These are phyloP conservation scores for Phytophthora pinifolia DNA, from an alignment of 352 stramenopile genomes.

Conservation along the genomic window DNA sequence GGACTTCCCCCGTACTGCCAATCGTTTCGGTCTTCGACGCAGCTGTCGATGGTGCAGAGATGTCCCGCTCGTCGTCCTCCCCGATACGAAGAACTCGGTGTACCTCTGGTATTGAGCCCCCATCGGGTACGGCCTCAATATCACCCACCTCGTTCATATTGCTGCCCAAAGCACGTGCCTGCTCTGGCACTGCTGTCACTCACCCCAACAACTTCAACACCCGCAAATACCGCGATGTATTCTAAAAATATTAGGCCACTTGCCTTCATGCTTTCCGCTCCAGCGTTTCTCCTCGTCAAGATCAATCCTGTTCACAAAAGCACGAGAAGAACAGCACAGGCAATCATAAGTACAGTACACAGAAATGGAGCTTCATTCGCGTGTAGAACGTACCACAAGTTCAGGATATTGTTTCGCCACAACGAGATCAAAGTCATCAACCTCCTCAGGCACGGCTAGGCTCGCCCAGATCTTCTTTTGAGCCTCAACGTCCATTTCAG, in stretches of 20 bases:
- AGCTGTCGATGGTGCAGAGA: slow-evolving; percentile 23
- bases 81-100: background rate
- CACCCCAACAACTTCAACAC: slow-evolving; percentile 3
- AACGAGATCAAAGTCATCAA: slow-evolving; percentile 40
- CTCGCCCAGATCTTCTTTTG: slow-evolving; percentile 26
- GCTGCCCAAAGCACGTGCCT: slow-evolving; percentile 5
- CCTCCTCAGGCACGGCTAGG: slow-evolving; percentile 25
- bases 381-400: slow-evolving; percentile 38
- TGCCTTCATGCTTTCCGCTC: background rate
- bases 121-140: slow-evolving; percentile 9
- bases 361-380: too few relatives aligned
- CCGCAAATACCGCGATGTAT: slow-evolving; percentile 14
- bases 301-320: slow-evolving; percentile 28
- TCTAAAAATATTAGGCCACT: slow-evolving; percentile 33
- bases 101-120: background rate
- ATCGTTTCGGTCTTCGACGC: slow-evolving; percentile 42
- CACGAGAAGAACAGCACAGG: background rate
- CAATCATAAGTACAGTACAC: too few relatives aligned
- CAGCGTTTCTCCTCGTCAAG: background rate
- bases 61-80: background rate
- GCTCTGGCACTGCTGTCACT: slow-evolving; percentile 2
- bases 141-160: slow-evolving; percentile 19
- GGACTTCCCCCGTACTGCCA: slow-evolving; percentile 38
- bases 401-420: slow-evolving; percentile 43
- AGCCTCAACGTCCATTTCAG: slow-evolving; percentile 11